phyloP scores from a whole-genome alignment of 179 eudicot genomes.

The Vitellaria paradoxa region DNA sequence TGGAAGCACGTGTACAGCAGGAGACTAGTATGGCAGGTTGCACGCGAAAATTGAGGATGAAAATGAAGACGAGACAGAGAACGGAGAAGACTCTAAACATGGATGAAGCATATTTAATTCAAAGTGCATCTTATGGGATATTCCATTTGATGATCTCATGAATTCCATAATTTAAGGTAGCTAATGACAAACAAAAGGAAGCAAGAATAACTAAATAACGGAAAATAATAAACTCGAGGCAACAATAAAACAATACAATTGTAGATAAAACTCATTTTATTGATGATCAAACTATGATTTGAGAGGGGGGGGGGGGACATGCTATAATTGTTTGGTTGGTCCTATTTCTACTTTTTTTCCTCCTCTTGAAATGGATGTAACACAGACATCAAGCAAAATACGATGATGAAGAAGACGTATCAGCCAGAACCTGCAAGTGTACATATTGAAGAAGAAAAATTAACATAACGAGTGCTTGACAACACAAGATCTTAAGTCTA shows the following conservation, averaged over 20 bases:
- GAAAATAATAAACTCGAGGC: slow-evolving; percentile 33
- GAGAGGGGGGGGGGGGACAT: slow-evolving; percentile 29
- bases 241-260: slow-evolving; percentile 25
- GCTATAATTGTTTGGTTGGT: background rate
- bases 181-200: too few species aligned
- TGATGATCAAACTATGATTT: slow-evolving; percentile 24
- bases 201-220: slow-evolving; percentile 19
- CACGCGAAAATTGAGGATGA: slow-evolving; percentile 2
- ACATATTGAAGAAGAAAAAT: slow-evolving; percentile 13
- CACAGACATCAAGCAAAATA: too few species aligned
- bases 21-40: slow-evolving; percentile 26
- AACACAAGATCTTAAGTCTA: too few species aligned
- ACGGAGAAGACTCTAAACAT: slow-evolving; percentile 30
- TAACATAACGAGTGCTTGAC: background rate
- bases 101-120: slow-evolving; percentile 40
- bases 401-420: slow-evolving; percentile 61
- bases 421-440: slow-evolving; percentile 78
- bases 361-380: slow-evolving; percentile 18
- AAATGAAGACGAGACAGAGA: slow-evolving; percentile 30
- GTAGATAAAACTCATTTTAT: slow-evolving; percentile 35
- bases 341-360: slow-evolving; percentile 3
- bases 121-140: slow-evolving; percentile 71
- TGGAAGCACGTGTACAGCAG: slow-evolving; percentile 46
- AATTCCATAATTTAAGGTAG: too few species aligned
- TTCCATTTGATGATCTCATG: slow-evolving; percentile 43